phyloP scores from a whole-genome alignment of 2,329 filamentous ascomycete species.

The Paradendryphiella salina region DNA sequence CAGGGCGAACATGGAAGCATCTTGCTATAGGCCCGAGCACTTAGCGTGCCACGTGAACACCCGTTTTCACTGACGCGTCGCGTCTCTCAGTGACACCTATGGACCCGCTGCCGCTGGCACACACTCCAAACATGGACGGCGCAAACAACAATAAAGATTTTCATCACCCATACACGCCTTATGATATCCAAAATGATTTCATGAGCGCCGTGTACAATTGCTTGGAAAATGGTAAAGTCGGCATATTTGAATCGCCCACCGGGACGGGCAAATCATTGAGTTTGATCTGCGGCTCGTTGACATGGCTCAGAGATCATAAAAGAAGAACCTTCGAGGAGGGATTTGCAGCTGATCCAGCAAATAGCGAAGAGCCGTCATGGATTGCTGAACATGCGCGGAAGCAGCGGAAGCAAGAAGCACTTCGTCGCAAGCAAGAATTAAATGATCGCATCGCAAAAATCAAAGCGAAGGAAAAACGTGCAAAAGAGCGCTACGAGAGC shows the following conservation, averaged over 20 bases:
- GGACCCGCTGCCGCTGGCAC: not conserved
- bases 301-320: conserved; percentile 87
- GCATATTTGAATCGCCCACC: conserved; percentile 91
- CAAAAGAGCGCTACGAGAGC: conserved; percentile 56
- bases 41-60: conserved; percentile 14
- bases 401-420: conserved; percentile 68
- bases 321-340: conserved; percentile 60
- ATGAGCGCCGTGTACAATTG: conserved; percentile 83
- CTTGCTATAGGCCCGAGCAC: not conserved
- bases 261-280: conserved; percentile 92
- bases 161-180: conserved; percentile 84
- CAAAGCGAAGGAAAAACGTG: conserved; percentile 64
- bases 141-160: conserved; percentile 58
- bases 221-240: conserved; percentile 77
- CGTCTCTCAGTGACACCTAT: not conserved
- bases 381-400: conserved; percentile 75
- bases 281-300: conserved; percentile 83
- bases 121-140: conserved; percentile 21
- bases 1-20: too few relatives aligned
- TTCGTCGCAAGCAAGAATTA: conserved; percentile 69
- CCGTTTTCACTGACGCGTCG: conserved; percentile 11
- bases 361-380: conserved; percentile 79
- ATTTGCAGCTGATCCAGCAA: conserved; percentile 52
- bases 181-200: conserved; percentile 83
- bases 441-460: conserved; percentile 71